Percentiles rank a stretch among this genome's conserved stretches.
These are phyloP conservation scores for Hymenoscyphus fraxineus DNA, from an alignment of 2,329 filamentous ascomycete genomes.

Conservation along the genomic window DNA sequence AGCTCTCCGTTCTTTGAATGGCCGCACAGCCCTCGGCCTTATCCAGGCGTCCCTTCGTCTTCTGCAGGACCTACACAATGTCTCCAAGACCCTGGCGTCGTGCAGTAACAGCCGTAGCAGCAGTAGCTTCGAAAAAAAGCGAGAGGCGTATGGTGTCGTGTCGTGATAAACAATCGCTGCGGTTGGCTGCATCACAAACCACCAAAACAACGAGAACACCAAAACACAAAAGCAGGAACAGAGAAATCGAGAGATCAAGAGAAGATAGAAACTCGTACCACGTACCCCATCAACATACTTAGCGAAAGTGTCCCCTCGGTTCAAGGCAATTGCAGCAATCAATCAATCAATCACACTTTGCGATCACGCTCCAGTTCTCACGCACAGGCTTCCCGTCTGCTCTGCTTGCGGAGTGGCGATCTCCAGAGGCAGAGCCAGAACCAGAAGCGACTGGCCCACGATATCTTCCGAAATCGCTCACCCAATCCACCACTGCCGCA, in stretches of 20 bases:
- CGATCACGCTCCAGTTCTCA: background rate
- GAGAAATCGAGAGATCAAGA: background rate
- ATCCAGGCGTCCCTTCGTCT: background rate
- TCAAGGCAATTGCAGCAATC: background rate
- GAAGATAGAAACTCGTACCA: background rate
- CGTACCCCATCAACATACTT: background rate
- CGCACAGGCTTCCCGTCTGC: constrained; percentile 4
- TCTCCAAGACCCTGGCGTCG: background rate
- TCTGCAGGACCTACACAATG: background rate
- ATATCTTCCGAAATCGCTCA: constrained; percentile 2
- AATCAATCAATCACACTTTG: background rate
- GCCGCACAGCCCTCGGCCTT: constrained; percentile 1
- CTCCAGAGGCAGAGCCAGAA: no score
- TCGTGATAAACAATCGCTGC: constrained; percentile 2
- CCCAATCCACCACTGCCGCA: constrained; percentile 1
- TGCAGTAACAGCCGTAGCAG: no score
- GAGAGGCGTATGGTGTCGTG: background rate
- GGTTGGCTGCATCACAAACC: background rate
- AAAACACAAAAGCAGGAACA: background rate
- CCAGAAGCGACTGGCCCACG: background rate
- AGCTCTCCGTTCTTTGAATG: background rate
- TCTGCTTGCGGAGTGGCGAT: constrained; percentile 8
- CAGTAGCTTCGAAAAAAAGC: background rate
- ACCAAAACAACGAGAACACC: background rate
- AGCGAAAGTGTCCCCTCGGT: background rate